Evolutionary conservation across 2,329 filamentous ascomycete species (phyloP).

Genomic region (Bertia moriformis): DNA sequence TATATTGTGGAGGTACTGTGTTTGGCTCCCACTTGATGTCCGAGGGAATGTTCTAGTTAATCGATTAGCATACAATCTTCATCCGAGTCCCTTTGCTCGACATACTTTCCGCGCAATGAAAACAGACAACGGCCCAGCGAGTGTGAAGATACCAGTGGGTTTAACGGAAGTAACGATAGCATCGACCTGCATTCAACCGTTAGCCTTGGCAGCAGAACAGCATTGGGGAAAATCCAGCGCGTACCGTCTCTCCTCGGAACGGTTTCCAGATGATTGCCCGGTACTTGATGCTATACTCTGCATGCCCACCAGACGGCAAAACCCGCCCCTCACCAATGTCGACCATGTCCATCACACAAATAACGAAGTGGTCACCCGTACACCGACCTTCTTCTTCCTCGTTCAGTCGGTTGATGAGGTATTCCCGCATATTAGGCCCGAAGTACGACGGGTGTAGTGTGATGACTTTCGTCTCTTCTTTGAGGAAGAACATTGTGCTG

Average conservation of each 20-base stretch:
- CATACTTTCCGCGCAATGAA: constrained; percentile 1
- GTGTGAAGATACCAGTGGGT: background rate
- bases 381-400: constrained; percentile 1
- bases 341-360: constrained; percentile 1
- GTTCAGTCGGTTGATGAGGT: background rate
- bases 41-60: background rate
- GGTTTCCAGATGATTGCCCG: constrained; percentile 1
- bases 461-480: constrained; percentile 1
- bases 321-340: constrained; percentile 1
- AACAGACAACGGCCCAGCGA: background rate
- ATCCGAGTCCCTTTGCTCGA: background rate
- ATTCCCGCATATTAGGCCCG: constrained; percentile 1
- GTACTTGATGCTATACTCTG: background rate
- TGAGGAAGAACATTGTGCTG: background rate
- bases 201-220: background rate
- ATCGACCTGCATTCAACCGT: background rate
- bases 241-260: constrained; percentile 1
- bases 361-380: constrained; percentile 1
- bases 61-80: background rate
- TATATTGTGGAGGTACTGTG: background rate
- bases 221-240: background rate
- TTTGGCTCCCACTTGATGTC: constrained; percentile 1
- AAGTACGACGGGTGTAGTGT: background rate
- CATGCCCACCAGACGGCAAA: background rate
- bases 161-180: constrained; percentile 1